Evolutionary conservation across 331 rosid genomes (phyloP).

Genomic region (Quercus tomentella): DNA sequence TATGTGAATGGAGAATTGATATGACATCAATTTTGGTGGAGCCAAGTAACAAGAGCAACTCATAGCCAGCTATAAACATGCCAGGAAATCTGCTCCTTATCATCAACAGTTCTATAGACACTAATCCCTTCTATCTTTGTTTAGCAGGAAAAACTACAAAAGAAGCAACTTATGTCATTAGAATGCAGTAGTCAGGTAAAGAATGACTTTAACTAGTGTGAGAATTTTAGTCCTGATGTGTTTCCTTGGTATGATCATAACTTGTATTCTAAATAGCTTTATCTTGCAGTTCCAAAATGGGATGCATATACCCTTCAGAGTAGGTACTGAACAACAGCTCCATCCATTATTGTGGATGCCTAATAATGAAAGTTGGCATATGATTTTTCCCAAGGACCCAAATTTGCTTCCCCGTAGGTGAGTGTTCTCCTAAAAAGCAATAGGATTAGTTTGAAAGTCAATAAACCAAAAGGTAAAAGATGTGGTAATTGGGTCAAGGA

Average conservation of each 20-base stretch:
- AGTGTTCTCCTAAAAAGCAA: slow-evolving; percentile 11
- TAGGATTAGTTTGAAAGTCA: no score
- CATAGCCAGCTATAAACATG: not conserved
- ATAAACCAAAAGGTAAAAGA: no score
- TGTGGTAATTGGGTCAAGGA: no score
- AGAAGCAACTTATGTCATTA: slow-evolving; percentile 67
- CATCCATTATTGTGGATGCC: slow-evolving; percentile 66
- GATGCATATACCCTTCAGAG: slow-evolving; percentile 49
- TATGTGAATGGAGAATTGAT: not conserved
- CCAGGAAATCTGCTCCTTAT: not conserved
- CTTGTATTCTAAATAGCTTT: not conserved
- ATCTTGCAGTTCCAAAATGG: slow-evolving; percentile 60
- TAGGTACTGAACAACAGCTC: slow-evolving; percentile 57
- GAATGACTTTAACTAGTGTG: not conserved
- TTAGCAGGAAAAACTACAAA: slow-evolving; percentile 67
- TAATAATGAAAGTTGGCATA: slow-evolving; percentile 40
- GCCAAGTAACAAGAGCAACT: not conserved
- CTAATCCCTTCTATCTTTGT: not conserved
- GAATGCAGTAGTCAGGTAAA: slow-evolving; percentile 75
- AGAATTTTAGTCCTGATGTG: not conserved
- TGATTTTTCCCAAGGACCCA: slow-evolving; percentile 55
- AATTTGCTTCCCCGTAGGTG: slow-evolving; percentile 50
- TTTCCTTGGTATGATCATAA: not conserved
- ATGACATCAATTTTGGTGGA: not conserved
- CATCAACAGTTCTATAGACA: not conserved